Base-by-base conservation (phyloP, 2,329 filamentous ascomycete genomes). In the Aspergillus novoparasiticus region DNA sequence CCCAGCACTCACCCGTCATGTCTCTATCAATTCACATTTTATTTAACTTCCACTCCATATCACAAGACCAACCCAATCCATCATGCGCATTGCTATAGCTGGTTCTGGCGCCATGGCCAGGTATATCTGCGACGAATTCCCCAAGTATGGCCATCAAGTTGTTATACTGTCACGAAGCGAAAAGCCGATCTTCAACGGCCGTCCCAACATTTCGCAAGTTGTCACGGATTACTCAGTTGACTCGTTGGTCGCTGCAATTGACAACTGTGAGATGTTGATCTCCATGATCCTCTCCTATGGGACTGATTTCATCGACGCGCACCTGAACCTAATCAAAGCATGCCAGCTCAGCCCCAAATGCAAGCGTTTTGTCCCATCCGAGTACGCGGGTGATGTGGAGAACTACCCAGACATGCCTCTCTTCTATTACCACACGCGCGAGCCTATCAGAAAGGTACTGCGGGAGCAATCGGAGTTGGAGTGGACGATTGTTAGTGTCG, bases 51-150 rank as follows among this genome's bases (percentile, higher is more conserved):
- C 30, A 46, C n/a, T n/a, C 16, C 41, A 23, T 21, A n/a, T n/a
- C 5, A 41, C 6, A 45, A 45, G 41, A 21, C n/a, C 16, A 21
- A n/a, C 1, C 11, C 32, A 19, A 10, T 55, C 51, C 11, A 56
- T 4, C 32, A 62, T 62, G 60, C 54, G 60, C 28, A 54, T 62
- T 41, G 55, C 34, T 21, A 26, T 62, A 9, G 60, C 60, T 16
- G 60, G 55, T 41, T 26, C 60, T 26, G 63, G 63, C 48, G 60
- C 39, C 30, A n/a, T 65, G 1, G 63, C 60, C 55, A 50, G 56
- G 16, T 65, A 65, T 23, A 39, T 65, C 12, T 50, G 51, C n/a
- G 63, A 65, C 11, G 60, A 63, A 32, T 51, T 65, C 21, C 39
- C 50, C 26, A 58, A 58, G 14, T 19, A 54, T 4, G 34, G 54